Evolutionary conservation across 768 basidiomycete species (phyloP), one percentile per base, ranked within the genome.

Genomic region (Thelephora ganbajun): DNA sequence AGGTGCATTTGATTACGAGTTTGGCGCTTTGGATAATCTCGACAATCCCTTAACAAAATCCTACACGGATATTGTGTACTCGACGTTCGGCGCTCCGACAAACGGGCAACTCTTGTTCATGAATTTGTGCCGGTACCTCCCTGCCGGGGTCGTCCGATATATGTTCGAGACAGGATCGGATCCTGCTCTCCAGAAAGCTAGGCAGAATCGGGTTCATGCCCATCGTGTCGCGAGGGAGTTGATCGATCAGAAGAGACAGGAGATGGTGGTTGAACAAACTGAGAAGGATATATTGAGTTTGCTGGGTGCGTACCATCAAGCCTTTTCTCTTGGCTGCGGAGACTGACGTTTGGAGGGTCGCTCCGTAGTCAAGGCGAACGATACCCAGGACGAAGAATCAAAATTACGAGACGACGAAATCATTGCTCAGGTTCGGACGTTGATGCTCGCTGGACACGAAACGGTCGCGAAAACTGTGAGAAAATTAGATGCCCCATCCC

Each of bases 271-370:
- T 35, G 76, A 73, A 2, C 74, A 69, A 54, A 65, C 66, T 19
- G 69, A 65, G 44, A 70, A 70, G 44, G 78, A 80, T 54, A 66
- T 77, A 19, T 61, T 80, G 51, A 76, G 75, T 48, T 61, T 78
- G n/a, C 62, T 80, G 9, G 72, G 78, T 76, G 48, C 46, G 65
- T 53, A n/a, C 33, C 20, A 44, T 48, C 46, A 14, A 37, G 5
- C 2, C 3, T 19, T n/a, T 30, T 4, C 26, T 9, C 26, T 30
- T 9, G 26, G 26, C 9, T 9, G 26, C 4, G 26, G 9, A 9
- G 9, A 30, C 9, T 30, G 5, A 30, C 26, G 9, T 30, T 30
- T 30, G 4, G 5, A 30, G 26, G 26, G 26, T 39, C 20, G n/a
- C 20, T 20, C 37, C 6, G 5, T 14, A 77, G 76, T 77, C 39